Percentiles rank a stretch among this genome's conserved stretches.
phyloP scores from a whole-genome alignment of 305 asterid species.

The Fraxinus albicans region DNA sequence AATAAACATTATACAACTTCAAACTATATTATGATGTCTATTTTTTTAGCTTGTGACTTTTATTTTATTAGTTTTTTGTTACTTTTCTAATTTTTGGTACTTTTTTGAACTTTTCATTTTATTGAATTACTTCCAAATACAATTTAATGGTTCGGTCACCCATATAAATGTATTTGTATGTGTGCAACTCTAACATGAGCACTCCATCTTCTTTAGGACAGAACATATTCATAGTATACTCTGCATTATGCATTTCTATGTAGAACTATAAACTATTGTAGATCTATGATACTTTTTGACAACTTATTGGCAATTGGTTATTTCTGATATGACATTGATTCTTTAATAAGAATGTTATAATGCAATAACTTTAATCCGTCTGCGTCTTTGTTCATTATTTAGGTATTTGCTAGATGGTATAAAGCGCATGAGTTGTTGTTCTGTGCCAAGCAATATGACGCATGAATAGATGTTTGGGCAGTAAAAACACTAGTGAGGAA shows the following conservation, averaged over 20 bases:
- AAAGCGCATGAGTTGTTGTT: constrained; percentile 94
- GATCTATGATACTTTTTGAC: neutral
- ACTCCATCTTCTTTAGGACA: neutral
- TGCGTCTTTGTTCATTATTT: neutral
- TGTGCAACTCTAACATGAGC: neutral
- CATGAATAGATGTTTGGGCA: constrained; percentile 97
- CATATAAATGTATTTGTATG: neutral
- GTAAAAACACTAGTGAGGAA: constrained; percentile 23
- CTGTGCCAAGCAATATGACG: constrained; percentile 97
- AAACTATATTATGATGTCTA: too few relatives aligned
- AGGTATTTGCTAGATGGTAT: constrained; percentile 48
- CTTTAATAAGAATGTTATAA: neutral
- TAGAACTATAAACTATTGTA: neutral
- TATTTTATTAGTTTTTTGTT: too few relatives aligned
- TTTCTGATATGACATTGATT: neutral
- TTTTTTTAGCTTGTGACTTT: too few relatives aligned
- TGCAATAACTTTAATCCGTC: neutral
- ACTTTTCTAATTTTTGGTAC: too few relatives aligned
- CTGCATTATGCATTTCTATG: neutral
- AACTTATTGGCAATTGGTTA: neutral
- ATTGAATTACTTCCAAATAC: too few relatives aligned
- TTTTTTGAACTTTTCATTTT: too few relatives aligned
- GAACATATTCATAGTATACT: neutral
- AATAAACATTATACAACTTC: too few relatives aligned
- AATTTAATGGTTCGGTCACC: neutral